A percentile compares a stretch with the other conserved stretches of the same genome.
phyloP scores from a whole-genome alignment of 495 filamentous ascomycete genomes.

The Xylaria cubensis region DNA sequence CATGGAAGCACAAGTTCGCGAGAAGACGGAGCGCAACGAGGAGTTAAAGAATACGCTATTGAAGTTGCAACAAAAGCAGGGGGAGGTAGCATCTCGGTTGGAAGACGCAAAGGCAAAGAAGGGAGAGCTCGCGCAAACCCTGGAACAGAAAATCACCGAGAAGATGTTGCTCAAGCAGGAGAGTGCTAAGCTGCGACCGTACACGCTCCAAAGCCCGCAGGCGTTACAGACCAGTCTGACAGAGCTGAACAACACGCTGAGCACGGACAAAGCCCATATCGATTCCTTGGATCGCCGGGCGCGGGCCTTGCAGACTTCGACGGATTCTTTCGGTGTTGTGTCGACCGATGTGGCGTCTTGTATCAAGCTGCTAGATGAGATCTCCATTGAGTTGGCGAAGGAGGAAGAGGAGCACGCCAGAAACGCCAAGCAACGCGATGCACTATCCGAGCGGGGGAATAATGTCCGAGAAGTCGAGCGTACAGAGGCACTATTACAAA shows the following conservation, averaged over 20 bases:
- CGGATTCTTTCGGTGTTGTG: constrained; percentile 86
- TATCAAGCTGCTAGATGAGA: constrained; percentile 87
- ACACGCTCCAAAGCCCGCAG: constrained; percentile 85
- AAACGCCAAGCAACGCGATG: constrained; percentile 81
- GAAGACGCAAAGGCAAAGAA: constrained; percentile 79
- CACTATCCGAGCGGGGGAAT: constrained; percentile 83
- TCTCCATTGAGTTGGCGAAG: constrained; percentile 79
- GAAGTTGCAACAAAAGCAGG: constrained; percentile 77
- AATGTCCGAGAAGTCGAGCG: constrained; percentile 91
- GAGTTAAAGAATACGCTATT: constrained; percentile 80
- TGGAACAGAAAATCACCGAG: constrained; percentile 81
- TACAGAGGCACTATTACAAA: constrained; percentile 79
- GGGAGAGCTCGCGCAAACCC: constrained; percentile 66
- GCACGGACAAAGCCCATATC: constrained; percentile 78
- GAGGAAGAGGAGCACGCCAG: constrained; percentile 87
- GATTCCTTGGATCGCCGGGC: constrained; percentile 85
- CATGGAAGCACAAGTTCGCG: constrained; percentile 77
- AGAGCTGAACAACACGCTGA: constrained; percentile 78
- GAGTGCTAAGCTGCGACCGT: constrained; percentile 85
- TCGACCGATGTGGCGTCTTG: constrained; percentile 82
- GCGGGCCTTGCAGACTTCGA: constrained; percentile 88
- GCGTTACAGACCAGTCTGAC: constrained; percentile 81
- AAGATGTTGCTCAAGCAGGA: constrained; percentile 70
- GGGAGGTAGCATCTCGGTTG: constrained; percentile 76
- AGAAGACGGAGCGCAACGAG: constrained; percentile 82